These are phyloP conservation scores for Blakeslea trispora DNA, from an alignment of 371 early-diverging fungal genomes.

Conservation along the genomic window DNA sequence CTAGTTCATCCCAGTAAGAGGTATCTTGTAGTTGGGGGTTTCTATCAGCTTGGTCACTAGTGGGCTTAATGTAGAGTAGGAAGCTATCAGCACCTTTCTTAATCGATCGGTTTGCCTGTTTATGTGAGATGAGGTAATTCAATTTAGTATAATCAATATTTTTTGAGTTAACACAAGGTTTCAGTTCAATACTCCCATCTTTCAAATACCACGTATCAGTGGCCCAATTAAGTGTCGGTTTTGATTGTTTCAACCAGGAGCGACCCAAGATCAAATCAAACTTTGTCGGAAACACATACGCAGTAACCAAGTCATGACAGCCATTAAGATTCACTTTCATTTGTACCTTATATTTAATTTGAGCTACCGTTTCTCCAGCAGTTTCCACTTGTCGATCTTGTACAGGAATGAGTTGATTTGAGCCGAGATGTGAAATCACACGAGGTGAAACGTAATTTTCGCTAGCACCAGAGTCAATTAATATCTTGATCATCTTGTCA, in stretches of 20 bases:
- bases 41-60: not conserved
- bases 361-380: not conserved
- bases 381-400: slow-evolving; percentile 10
- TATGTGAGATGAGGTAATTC: slow-evolving; percentile 8
- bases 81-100: slow-evolving; percentile 9
- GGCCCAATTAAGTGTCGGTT: slow-evolving; percentile 9
- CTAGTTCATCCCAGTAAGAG: not conserved
- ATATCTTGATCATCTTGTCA: not conserved
- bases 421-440: not conserved
- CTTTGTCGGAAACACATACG: slow-evolving; percentile 14
- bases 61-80: slow-evolving; percentile 7
- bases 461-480: slow-evolving; percentile 16
- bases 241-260: slow-evolving; percentile 7
- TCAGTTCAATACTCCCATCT: not conserved
- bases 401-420: slow-evolving; percentile 4
- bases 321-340: slow-evolving; percentile 1
- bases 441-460: slow-evolving; percentile 12
- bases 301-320: not conserved
- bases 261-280: slow-evolving; percentile 17
- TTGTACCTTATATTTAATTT: slow-evolving; percentile 3
- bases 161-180: not conserved
- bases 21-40: not conserved
- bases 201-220: slow-evolving; percentile 7
- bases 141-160: slow-evolving; percentile 14
- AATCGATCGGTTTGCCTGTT: slow-evolving; percentile 11